phyloP scores from a whole-genome alignment of 1,284 basidiomycete genomes.

The Microbotryomycetes sp. region DNA sequence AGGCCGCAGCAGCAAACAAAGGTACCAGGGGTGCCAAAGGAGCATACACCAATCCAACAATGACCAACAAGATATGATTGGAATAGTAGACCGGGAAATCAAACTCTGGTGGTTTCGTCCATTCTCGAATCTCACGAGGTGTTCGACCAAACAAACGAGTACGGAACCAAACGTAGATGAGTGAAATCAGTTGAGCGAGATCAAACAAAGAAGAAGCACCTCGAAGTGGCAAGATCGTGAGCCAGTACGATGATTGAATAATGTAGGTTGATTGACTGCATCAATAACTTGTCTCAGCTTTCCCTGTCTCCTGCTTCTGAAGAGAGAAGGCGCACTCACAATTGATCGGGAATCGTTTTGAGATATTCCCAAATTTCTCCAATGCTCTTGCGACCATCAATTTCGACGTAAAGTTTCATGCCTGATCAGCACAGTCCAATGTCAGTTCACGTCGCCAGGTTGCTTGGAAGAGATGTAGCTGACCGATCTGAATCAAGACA shows the following conservation, averaged over 20 bases:
- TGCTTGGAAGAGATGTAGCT: conserved; percentile 38
- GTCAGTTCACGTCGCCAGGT: neutral
- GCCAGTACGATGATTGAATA: conserved; percentile 79
- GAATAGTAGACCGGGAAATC: conserved; percentile 76
- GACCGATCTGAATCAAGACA: conserved; percentile 63
- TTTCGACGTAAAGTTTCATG: conserved; percentile 28
- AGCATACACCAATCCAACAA: conserved; percentile 82
- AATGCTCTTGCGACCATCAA: conserved; percentile 7
- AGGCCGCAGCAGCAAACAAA: conserved; percentile 60
- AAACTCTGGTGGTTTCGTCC: conserved; percentile 90
- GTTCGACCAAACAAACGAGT: conserved; percentile 87
- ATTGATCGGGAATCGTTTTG: conserved; percentile 30
- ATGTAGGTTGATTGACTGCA: conserved; percentile 47
- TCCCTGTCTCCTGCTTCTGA: no score
- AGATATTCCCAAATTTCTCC: conserved; percentile 26
- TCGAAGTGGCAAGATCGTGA: conserved; percentile 90
- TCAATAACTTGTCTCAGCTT: conserved; percentile 10
- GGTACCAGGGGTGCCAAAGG: conserved; percentile 80
- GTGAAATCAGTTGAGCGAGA: conserved; percentile 87
- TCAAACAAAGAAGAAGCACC: conserved; percentile 93
- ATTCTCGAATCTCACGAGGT: conserved; percentile 89
- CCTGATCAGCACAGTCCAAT: conserved; percentile 6
- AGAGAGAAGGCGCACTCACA: neutral
- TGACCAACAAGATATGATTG: conserved; percentile 69
- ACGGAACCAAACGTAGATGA: conserved; percentile 77